Base-by-base conservation (phyloP, 495 filamentous ascomycete genomes). In the Xylaria grammica region DNA sequence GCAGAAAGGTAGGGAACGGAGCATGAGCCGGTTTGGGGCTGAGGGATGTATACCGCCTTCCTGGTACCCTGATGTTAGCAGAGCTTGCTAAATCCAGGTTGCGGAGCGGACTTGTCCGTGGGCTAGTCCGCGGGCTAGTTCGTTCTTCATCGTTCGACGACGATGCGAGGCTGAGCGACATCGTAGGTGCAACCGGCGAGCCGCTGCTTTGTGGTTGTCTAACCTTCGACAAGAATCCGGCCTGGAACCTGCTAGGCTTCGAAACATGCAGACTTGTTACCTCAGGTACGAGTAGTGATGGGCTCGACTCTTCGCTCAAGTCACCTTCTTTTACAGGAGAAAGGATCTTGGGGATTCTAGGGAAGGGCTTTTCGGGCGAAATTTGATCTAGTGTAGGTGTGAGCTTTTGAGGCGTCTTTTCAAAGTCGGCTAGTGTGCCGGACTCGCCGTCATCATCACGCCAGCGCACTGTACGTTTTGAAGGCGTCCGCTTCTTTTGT, bases 381-480 rank as follows among this genome's bases (percentile, higher is more conserved):
- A 64, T 75, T 19, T 77, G 70, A 36, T 86, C 83, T 15, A 79
- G 75, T 0, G 84, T 84, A 29, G 86, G 82, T 13, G 81, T 73
- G 17, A 83, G 75, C 70, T 86, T 90, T 69, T 91, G 82, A 27
- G 93, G 94, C 4, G 94, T 96, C 77, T 91, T 91, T 72, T 94
- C 89, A 65, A 93, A 96, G 70, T 97, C 94, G 58, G 91, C 91
- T 30, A 97, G 78, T 32, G 88, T 84, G 10, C 92, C 92, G 19
- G 85, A 79, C 70, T 97, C 90, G 29, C 87, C 85, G 55, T 90
- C 90, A 68, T 98, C 95, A 72, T 99, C 95, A 50, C 90, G 88
- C 96, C 96, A 99, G 58, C 93, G 84, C 15, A 99, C 95, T 40
- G 84, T 86, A 68, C 91, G 82, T 79, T 96, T 95, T 19, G 83